Percentiles rank a stretch among this genome's conserved stretches.
These are phyloP conservation scores for Trichoderma pleuroti DNA, from an alignment of 2,329 filamentous ascomycete genomes.

Conservation along the genomic window DNA sequence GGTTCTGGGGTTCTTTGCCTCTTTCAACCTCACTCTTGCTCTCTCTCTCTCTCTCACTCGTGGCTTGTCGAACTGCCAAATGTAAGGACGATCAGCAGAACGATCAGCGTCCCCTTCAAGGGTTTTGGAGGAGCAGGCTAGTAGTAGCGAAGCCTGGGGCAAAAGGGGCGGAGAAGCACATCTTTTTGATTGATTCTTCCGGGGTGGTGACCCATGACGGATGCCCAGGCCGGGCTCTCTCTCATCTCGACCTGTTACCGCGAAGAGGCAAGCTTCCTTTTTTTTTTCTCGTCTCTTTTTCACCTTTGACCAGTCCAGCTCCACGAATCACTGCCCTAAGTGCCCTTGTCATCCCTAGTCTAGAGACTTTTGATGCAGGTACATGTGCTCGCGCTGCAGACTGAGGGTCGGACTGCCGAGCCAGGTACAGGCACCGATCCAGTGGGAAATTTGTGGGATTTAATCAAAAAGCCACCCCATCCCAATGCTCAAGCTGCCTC, in stretches of 20 bases:
- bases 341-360: neutral
- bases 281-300: neutral
- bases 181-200: slow-evolving; percentile 12
- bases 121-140: slow-evolving; percentile 10
- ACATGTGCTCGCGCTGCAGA: slow-evolving; percentile 6
- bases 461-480: slow-evolving; percentile 16
- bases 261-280: slow-evolving; percentile 3
- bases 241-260: neutral
- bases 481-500: neutral
- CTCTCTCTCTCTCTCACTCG: neutral
- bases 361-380: slow-evolving; percentile 14
- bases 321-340: slow-evolving; percentile 14
- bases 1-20: slow-evolving; percentile 3
- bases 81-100: slow-evolving; percentile 9
- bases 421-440: slow-evolving; percentile 16
- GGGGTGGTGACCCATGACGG: slow-evolving; percentile 14
- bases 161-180: slow-evolving; percentile 18
- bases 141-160: slow-evolving; percentile 14
- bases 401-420: slow-evolving; percentile 13
- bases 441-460: slow-evolving; percentile 17
- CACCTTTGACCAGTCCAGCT: neutral
- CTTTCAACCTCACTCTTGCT: slow-evolving; percentile 3
- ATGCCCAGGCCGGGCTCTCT: neutral
- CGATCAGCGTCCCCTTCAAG: slow-evolving; percentile 15
- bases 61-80: slow-evolving; percentile 9